A percentile compares a stretch with the other conserved stretches of the same genome.
phyloP scores from a whole-genome alignment of 1,284 basidiomycete species.

The Ustilago nuda region DNA sequence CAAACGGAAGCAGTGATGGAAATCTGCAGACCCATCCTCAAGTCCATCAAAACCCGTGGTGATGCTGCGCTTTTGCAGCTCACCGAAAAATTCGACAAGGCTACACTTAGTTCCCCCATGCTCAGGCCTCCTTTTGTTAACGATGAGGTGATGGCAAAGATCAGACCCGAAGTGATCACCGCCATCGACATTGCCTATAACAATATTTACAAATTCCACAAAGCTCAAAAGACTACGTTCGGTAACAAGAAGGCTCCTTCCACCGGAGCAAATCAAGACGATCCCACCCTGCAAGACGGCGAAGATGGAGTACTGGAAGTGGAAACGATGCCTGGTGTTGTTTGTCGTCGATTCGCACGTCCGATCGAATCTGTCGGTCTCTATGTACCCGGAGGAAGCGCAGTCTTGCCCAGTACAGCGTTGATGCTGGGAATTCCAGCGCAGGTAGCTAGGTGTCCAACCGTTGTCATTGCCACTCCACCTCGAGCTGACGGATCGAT shows the following conservation, averaged over 20 bases:
- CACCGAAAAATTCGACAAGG: slow-evolving; percentile 93
- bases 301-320: slow-evolving; percentile 78
- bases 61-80: slow-evolving; percentile 88
- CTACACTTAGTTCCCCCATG: slow-evolving; percentile 74
- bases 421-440: slow-evolving; percentile 98
- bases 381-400: slow-evolving; percentile 97
- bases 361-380: slow-evolving; percentile 94
- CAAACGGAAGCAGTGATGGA: slow-evolving; percentile 93
- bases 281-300: slow-evolving; percentile 72
- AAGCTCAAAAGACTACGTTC: slow-evolving; percentile 65
- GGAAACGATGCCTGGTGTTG: slow-evolving; percentile 96
- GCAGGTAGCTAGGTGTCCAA: slow-evolving; percentile 93
- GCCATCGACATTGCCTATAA: slow-evolving; percentile 93
- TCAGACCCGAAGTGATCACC: slow-evolving; percentile 73
- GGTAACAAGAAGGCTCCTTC: slow-evolving; percentile 72
- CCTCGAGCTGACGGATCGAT: slow-evolving; percentile 74
- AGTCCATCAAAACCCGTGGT: slow-evolving; percentile 84
- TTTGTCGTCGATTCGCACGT: slow-evolving; percentile 79
- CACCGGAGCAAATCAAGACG: slow-evolving; percentile 29
- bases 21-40: slow-evolving; percentile 94
- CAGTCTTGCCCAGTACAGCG: slow-evolving; percentile 94
- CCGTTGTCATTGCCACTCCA: slow-evolving; percentile 93
- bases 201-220: slow-evolving; percentile 78
- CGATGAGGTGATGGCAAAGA: slow-evolving; percentile 71
- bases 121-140: slow-evolving; percentile 67